Percentiles rank a stretch among this genome's conserved stretches.
Conservation (phyloP, 768 basidiomycete genomes). For the Arthromyces matolae region DNA sequence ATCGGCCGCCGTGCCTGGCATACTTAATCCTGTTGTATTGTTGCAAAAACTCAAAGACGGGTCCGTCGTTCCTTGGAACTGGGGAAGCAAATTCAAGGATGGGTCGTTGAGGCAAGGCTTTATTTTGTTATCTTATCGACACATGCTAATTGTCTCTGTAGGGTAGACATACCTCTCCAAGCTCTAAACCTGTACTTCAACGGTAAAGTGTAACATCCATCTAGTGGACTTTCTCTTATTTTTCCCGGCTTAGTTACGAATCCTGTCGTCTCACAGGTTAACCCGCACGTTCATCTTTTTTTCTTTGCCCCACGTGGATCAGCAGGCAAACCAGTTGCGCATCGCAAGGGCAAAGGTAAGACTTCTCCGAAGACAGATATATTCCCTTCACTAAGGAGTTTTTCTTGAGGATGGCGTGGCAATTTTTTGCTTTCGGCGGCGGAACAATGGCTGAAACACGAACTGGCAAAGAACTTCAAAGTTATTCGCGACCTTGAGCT, state of each 20-base stretch:
- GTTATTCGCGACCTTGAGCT: slow-evolving; percentile 97
- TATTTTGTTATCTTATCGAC: neutral
- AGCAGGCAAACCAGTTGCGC: slow-evolving; percentile 89
- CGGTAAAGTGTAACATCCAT: slow-evolving; percentile 36
- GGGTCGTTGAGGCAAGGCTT: slow-evolving; percentile 73
- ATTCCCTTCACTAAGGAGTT: neutral
- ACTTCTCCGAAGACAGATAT: neutral
- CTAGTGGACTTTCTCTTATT: slow-evolving; percentile 2
- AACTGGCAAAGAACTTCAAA: slow-evolving; percentile 95
- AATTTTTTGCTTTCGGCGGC: slow-evolving; percentile 90
- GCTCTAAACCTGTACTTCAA: slow-evolving; percentile 87
- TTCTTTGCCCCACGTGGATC: slow-evolving; percentile 91
- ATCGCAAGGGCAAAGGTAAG: slow-evolving; percentile 85
- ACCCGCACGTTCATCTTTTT: slow-evolving; percentile 88
- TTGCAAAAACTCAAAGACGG: slow-evolving; percentile 89
- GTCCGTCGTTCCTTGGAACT: slow-evolving; percentile 84
- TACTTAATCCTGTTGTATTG: slow-evolving; percentile 90
- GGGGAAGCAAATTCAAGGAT: slow-evolving; percentile 92
- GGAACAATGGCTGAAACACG: slow-evolving; percentile 93
- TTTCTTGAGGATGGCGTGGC: slow-evolving; percentile 80
- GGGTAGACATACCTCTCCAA: slow-evolving; percentile 94
- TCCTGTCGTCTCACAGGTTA: slow-evolving; percentile 92
- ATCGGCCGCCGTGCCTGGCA: slow-evolving; percentile 93
- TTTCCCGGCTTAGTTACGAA: slow-evolving; percentile 61
- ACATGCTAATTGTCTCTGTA: slow-evolving; percentile 17